Percentiles rank a stretch among this genome's conserved stretches.
phyloP scores from a whole-genome alignment of 768 basidiomycete species.

The Scleroderma bovista region DNA sequence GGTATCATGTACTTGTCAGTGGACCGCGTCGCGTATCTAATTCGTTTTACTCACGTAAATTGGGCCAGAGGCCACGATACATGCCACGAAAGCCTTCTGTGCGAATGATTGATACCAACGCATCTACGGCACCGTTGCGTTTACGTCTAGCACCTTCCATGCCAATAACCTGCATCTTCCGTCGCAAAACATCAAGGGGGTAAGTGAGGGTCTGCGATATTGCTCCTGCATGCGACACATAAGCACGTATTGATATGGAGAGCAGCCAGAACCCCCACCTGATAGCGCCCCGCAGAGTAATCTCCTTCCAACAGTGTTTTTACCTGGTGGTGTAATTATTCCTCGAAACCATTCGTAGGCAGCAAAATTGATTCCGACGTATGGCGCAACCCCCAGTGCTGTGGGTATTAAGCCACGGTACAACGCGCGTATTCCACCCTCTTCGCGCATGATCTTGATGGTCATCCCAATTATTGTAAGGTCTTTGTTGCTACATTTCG shows the following conservation, averaged over 20 bases:
- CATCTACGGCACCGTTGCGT: constrained; percentile 80
- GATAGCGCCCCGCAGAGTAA: constrained; percentile 83
- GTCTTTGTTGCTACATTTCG: constrained; percentile 45
- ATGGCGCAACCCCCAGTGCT: constrained; percentile 85
- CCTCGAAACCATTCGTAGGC: constrained; percentile 81
- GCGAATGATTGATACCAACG: constrained; percentile 58
- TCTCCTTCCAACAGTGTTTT: constrained; percentile 62
- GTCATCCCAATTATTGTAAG: constrained; percentile 87
- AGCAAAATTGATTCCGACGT: constrained; percentile 90
- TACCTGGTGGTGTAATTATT: constrained; percentile 75
- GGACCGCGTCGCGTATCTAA: constrained; percentile 4
- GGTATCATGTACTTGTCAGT: constrained; percentile 6
- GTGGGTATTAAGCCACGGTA: constrained; percentile 85
- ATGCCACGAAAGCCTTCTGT: constrained; percentile 73
- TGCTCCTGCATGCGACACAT: constrained; percentile 44
- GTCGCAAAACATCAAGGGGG: constrained; percentile 89
- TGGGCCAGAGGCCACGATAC: constrained; percentile 87
- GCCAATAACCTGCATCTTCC: constrained; percentile 94
- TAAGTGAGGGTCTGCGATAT: constrained; percentile 94
- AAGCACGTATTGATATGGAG: constrained; percentile 1
- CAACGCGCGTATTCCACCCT: constrained; percentile 83
- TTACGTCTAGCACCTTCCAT: constrained; percentile 55
- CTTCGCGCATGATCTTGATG: constrained; percentile 81
- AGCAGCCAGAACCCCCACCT: constrained; percentile 37
- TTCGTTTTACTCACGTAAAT: constrained; percentile 54